phyloP scores from a whole-genome alignment of 1,284 basidiomycete species.

The Athelia sp. region DNA sequence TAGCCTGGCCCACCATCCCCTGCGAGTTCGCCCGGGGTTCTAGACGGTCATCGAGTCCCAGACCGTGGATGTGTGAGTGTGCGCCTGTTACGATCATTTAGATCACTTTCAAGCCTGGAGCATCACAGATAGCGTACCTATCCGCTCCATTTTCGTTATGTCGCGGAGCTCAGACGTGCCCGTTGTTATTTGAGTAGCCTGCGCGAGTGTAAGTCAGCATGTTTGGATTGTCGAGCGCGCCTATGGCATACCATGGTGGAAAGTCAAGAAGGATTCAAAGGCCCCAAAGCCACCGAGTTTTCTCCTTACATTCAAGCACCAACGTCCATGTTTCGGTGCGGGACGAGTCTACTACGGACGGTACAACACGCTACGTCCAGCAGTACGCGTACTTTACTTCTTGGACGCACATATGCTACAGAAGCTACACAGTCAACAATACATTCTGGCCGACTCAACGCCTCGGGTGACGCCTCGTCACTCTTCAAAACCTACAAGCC shows the following conservation, averaged over 20 bases:
- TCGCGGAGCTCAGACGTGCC: constrained; percentile 78
- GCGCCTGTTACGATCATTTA: constrained; percentile 52
- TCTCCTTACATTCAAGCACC: too few species aligned
- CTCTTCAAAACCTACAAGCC: constrained; percentile 91
- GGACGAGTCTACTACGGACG: constrained; percentile 25
- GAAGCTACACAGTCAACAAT: constrained; percentile 15
- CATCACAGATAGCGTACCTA: constrained; percentile 48
- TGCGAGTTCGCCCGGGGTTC: constrained; percentile 87
- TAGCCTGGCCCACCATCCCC: constrained; percentile 95
- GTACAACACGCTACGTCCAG: neutral
- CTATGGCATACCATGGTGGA: constrained; percentile 1
- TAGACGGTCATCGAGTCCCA: constrained; percentile 89
- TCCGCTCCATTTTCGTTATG: constrained; percentile 95
- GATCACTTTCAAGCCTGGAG: constrained; percentile 4
- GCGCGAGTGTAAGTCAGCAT: neutral
- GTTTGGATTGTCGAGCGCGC: neutral
- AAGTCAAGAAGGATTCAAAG: neutral
- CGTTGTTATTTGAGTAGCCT: constrained; percentile 69
- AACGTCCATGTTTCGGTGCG: constrained; percentile 18
- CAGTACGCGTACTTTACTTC: neutral
- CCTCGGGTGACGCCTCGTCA: constrained; percentile 28
- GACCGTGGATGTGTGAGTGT: constrained; percentile 96
- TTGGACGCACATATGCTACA: constrained; percentile 33
- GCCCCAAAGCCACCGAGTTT: neutral
- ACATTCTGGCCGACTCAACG: neutral